Percentiles rank a stretch among this genome's conserved stretches.
These are phyloP conservation scores for Neurospora pannonica DNA, from an alignment of 495 filamentous ascomycete species.

Conservation along the genomic window DNA sequence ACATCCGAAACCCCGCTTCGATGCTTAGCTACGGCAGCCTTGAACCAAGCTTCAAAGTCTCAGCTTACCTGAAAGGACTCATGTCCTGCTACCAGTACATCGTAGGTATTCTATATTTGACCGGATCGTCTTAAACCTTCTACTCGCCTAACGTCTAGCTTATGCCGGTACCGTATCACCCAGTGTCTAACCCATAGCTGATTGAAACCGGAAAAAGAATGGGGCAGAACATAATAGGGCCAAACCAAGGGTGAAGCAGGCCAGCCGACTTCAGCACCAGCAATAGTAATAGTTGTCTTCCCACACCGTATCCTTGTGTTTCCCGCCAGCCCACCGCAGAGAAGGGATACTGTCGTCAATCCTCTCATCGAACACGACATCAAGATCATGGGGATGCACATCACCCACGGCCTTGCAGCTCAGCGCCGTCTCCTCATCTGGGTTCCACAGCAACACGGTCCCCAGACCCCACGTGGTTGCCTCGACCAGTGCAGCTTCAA, in stretches of 20 bases:
- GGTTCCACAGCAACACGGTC: conserved; percentile 39
- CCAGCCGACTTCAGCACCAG: conserved; percentile 54
- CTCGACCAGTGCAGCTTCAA: conserved; percentile 31
- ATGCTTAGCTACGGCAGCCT: neutral
- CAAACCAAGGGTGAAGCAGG: neutral
- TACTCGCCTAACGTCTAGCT: neutral
- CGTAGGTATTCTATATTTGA: neutral
- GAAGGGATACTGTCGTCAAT: conserved; percentile 34
- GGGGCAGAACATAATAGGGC: neutral
- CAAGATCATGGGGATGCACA: conserved; percentile 25
- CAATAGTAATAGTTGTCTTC: conserved; percentile 77
- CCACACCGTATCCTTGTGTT: conserved; percentile 55
- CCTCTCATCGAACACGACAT: conserved; percentile 30
- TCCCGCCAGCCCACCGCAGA: conserved; percentile 37
- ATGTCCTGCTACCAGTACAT: neutral
- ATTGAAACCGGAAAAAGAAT: neutral
- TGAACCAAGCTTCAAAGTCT: neutral
- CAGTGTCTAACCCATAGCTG: neutral
- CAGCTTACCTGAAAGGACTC: neutral
- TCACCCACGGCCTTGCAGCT: conserved; percentile 29
- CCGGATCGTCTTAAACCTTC: neutral
- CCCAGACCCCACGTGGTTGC: conserved; percentile 29
- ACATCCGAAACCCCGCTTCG: neutral
- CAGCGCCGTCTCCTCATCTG: conserved; percentile 16
- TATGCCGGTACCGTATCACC: neutral